phyloP scores from a whole-genome alignment of 2,329 filamentous ascomycete genomes.

The Colletotrichum tropicale region DNA sequence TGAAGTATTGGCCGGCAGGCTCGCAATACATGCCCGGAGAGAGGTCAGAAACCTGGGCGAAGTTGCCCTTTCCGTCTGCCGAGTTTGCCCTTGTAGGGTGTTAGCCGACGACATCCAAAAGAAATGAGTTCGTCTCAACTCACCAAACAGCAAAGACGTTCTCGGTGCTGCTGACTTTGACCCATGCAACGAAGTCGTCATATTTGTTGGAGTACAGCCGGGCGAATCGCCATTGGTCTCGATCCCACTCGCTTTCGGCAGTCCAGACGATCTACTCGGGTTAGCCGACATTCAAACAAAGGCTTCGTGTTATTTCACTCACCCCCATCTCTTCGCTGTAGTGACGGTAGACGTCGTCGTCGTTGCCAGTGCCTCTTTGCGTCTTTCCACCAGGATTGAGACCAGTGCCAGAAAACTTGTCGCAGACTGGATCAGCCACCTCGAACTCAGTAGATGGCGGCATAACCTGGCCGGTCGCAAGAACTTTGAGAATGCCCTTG shows the following conservation, averaged over 20 bases:
- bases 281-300: background rate
- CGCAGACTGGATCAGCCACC: background rate
- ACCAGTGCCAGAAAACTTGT: background rate
- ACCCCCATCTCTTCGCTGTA: background rate
- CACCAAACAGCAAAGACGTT: background rate
- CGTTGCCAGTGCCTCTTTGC: background rate
- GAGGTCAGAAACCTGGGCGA: background rate
- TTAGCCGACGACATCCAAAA: background rate
- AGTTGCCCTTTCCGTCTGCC: background rate
- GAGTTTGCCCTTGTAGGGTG: background rate
- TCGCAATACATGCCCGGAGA: background rate
- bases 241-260: background rate
- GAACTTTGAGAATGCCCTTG: background rate
- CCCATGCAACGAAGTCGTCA: background rate
- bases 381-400: background rate
- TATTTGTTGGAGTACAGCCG: background rate
- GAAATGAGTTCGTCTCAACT: background rate
- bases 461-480: background rate
- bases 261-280: background rate
- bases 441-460: background rate
- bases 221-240: background rate
- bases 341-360: background rate
- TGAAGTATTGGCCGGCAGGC: background rate
- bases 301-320: background rate
- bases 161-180: background rate